Evolutionary conservation across 805 yeast species (phyloP).

Genomic region (Komagataella pastoris): DNA sequence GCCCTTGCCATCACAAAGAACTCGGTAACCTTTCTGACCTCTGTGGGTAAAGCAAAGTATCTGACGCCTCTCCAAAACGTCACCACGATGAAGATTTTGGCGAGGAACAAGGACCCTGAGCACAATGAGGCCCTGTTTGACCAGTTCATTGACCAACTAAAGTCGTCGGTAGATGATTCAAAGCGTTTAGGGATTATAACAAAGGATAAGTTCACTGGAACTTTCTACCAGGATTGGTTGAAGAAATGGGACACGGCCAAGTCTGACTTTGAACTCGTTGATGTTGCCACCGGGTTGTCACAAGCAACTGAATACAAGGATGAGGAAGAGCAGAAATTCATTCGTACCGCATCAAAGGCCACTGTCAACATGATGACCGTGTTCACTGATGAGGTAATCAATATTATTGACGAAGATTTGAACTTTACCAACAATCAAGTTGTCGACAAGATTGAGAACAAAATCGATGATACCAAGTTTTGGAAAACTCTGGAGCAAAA

Average conservation of each 20-base stretch:
- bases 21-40: slow-evolving; percentile 55
- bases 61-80: slow-evolving; percentile 42
- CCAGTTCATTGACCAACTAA: slow-evolving; percentile 36
- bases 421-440: slow-evolving; percentile 61
- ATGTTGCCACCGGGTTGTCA: slow-evolving; percentile 39
- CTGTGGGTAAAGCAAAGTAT: slow-evolving; percentile 77
- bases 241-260: slow-evolving; percentile 24
- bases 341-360: slow-evolving; percentile 63
- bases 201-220: slow-evolving; percentile 73
- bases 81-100: slow-evolving; percentile 36
- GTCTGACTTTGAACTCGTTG: slow-evolving; percentile 30
- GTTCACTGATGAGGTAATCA: slow-evolving; percentile 80
- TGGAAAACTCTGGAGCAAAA: slow-evolving; percentile 33
- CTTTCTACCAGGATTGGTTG: slow-evolving; percentile 74
- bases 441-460: slow-evolving; percentile 65
- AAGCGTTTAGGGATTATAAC: slow-evolving; percentile 21
- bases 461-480: slow-evolving; percentile 69
- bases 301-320: slow-evolving; percentile 64
- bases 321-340: slow-evolving; percentile 52
- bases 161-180: slow-evolving; percentile 21
- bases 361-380: slow-evolving; percentile 69
- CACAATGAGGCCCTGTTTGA: slow-evolving; percentile 58
- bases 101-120: slow-evolving; percentile 70
- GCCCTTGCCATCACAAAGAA: slow-evolving; percentile 50
- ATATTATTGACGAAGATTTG: slow-evolving; percentile 74